Conservation (phyloP, 352 stramenopile species). For the Pythium chondricola region DNA sequence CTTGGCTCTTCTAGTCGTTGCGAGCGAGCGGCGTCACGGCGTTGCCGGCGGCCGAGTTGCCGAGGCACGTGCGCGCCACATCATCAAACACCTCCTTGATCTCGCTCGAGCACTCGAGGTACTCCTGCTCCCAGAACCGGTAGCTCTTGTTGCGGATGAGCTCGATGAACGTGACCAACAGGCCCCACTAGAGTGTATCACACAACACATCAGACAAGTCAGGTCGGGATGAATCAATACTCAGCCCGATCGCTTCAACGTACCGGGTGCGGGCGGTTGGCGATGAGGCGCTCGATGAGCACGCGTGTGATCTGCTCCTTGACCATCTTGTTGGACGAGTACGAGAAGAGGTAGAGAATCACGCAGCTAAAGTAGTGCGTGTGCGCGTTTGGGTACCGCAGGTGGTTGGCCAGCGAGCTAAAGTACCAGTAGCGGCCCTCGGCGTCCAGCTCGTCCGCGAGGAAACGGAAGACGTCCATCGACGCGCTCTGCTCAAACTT, state of each 20-base stretch:
- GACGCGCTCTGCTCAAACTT: conserved; percentile 84
- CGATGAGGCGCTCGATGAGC: conserved; percentile 98
- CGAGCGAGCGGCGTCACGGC: conserved; percentile 21
- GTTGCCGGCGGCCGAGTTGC: conserved; percentile 24
- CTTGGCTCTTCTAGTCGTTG: neutral
- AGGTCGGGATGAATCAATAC: neutral
- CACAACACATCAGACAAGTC: neutral
- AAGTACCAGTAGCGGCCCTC: conserved; percentile 97
- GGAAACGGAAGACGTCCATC: conserved; percentile 94
- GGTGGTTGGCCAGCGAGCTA: conserved; percentile 97
- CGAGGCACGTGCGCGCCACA: conserved; percentile 93
- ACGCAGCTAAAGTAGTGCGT: conserved; percentile 99
- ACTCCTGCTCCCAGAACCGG: conserved; percentile 98
- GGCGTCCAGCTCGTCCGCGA: conserved; percentile 94
- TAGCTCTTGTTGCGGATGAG: conserved; percentile 99
- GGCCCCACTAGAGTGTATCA: conserved; percentile 86
- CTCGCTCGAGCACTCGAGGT: conserved; percentile 97
- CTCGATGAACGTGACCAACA: conserved; percentile 99
- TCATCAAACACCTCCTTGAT: conserved; percentile 99
- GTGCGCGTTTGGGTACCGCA: conserved; percentile 98
- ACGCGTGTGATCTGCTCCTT: conserved; percentile 98
- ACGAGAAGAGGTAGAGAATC: conserved; percentile 98
- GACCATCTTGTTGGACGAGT: conserved; percentile 94
- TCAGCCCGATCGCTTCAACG: conserved; percentile 17
- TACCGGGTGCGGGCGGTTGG: conserved; percentile 96